Evolutionary conservation across 768 basidiomycete genomes (phyloP), one percentile per base, ranked within the genome.

Genomic region (Auricularia cornea): DNA sequence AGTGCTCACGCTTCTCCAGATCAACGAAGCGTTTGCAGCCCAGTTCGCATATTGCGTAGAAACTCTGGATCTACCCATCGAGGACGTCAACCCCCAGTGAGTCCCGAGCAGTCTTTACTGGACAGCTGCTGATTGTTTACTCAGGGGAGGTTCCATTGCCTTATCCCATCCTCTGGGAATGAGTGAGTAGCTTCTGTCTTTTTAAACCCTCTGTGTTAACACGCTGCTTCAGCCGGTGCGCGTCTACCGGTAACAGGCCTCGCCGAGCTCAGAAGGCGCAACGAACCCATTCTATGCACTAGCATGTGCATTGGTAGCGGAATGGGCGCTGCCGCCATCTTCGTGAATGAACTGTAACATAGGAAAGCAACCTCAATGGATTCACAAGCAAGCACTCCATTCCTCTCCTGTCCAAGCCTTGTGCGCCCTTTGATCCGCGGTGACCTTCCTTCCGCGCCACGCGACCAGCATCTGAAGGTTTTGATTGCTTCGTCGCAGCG

Each of bases 31-130:
- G 0, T 96, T 95, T 65, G 93, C 92, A 0, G 94, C 91, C 1
- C 94, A 96, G 71, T 95, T 92, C 64, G 91, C 90, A n/a, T 89
- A 94, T 75, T 94, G 91, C 60, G 85, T 95, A 8, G 89, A 95
- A 69, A 79, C 92, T 69, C 81, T 95, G 29, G 78, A 80, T 30
- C 80, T 96, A 54, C 84, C 88, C 2, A 85, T 89, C 20, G 82
- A 85, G 68, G 94, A 87, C 73, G 87, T 94, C 69, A 97, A 97
- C 71, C 29, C 54, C 20, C 54, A 57, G 54, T 57, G 20, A 26
- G 54, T 28, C 29, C 10, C 6, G 8, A 14, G 35, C 16, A 14
- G 35, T 38, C 8, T 31, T 57, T 0, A 20, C 8, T 30, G 6
- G 11, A 29, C 54, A 16, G 28, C 11, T 31, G 29, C 16, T 26